Percentiles rank a stretch among this genome's conserved stretches.
Conservation (phyloP, 2,329 filamentous ascomycete genomes). For the Daldinia eschscholtzii region DNA sequence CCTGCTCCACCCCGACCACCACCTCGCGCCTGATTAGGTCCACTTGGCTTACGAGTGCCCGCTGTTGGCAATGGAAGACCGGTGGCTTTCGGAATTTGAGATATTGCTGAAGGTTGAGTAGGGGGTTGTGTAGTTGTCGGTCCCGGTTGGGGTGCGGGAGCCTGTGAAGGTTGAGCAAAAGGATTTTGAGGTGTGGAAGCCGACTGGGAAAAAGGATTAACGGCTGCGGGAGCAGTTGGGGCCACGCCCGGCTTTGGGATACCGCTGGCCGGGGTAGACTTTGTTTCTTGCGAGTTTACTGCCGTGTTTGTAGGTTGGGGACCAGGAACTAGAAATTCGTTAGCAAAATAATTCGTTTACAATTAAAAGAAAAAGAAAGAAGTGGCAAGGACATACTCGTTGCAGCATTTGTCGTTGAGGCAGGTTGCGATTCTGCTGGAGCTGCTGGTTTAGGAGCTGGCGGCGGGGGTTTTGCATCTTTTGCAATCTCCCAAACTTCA, state of each 20-base stretch:
- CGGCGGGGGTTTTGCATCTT: conserved; percentile 68
- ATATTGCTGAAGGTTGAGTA: conserved; percentile 30
- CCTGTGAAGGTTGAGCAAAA: conserved; percentile 40
- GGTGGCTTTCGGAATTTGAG: conserved; percentile 54
- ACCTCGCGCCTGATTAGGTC: conserved; percentile 47
- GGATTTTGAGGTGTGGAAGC: conserved; percentile 40
- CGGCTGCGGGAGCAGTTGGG: conserved; percentile 23
- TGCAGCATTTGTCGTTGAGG: conserved; percentile 29
- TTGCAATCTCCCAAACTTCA: conserved; percentile 88
- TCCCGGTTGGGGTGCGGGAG: conserved; percentile 31
- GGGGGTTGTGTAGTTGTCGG: conserved; percentile 36
- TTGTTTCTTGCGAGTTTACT: conserved; percentile 32
- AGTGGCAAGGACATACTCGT: conserved; percentile 32
- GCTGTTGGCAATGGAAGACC: conserved; percentile 56
- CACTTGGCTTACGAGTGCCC: conserved; percentile 51
- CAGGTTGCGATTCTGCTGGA: conserved; percentile 35
- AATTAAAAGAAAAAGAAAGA: background rate
- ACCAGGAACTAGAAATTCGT: conserved; percentile 34
- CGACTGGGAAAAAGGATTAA: conserved; percentile 43
- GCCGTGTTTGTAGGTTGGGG: conserved; percentile 18
- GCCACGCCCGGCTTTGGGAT: conserved; percentile 43
- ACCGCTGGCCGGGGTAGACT: conserved; percentile 26
- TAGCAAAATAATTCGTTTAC: conserved; percentile 32
- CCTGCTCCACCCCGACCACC: conserved; percentile 52
- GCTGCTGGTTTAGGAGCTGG: conserved; percentile 49